Conservation (phyloP, 768 basidiomycete genomes). For the Leucocoprinus sp. region DNA sequence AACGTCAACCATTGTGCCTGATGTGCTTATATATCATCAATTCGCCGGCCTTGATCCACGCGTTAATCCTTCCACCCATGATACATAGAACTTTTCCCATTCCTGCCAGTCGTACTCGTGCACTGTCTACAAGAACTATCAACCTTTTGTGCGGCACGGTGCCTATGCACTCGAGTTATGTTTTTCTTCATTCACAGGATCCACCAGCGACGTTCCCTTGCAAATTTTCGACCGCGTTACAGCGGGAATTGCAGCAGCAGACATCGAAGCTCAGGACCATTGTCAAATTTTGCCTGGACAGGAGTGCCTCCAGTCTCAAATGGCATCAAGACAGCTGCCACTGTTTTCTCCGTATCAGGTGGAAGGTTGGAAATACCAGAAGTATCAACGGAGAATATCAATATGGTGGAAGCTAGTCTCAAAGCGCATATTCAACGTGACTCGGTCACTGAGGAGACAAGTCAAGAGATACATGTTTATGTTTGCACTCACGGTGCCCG, state of each 20-base stretch:
- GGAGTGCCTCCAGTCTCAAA: too few species aligned
- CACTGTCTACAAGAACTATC: slow-evolving; percentile 11
- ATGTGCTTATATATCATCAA: too few species aligned
- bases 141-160: slow-evolving; percentile 40
- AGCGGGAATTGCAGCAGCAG: slow-evolving; percentile 39
- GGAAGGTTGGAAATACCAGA: slow-evolving; percentile 43
- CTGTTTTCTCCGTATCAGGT: slow-evolving; percentile 41
- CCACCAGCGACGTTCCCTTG: slow-evolving; percentile 44
- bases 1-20: too few species aligned
- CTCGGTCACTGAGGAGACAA: slow-evolving; percentile 7
- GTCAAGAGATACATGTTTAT: slow-evolving; percentile 38
- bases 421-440: slow-evolving; percentile 19
- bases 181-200: slow-evolving; percentile 43
- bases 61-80: too few species aligned
- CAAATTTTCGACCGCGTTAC: slow-evolving; percentile 38
- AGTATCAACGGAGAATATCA: slow-evolving; percentile 41
- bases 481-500: slow-evolving; percentile 75
- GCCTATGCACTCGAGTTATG: slow-evolving; percentile 42
- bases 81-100: background rate
- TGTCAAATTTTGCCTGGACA: slow-evolving; percentile 36
- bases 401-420: slow-evolving; percentile 35
- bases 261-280: slow-evolving; percentile 40
- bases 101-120: background rate
- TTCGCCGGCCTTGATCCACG: too few species aligned
- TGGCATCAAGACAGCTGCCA: slow-evolving; percentile 29